These are phyloP conservation scores for Pseudozyma thailandica DNA, from an alignment of 1,284 basidiomycete genomes.

Conservation along the genomic window DNA sequence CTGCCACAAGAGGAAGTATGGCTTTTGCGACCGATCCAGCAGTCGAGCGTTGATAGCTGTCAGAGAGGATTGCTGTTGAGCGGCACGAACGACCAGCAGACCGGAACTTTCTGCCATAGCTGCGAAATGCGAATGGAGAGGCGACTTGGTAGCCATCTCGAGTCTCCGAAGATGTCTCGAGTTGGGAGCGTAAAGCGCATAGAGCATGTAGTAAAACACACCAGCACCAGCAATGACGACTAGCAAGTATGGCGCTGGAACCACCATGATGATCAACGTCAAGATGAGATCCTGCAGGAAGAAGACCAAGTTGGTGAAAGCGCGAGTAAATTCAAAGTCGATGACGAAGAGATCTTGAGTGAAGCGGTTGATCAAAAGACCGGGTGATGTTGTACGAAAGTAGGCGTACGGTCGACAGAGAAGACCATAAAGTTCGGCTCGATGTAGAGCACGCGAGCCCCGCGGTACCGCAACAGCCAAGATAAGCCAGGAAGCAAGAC, in stretches of 20 bases:
- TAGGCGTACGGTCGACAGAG: conserved; percentile 14
- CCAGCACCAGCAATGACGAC: conserved; percentile 11
- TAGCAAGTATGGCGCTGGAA: conserved; percentile 28
- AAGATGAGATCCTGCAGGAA: conserved; percentile 13
- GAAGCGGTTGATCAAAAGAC: conserved; percentile 48
- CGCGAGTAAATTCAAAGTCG: conserved; percentile 26
- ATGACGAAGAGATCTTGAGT: conserved; percentile 47
- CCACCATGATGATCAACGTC: conserved; percentile 20
- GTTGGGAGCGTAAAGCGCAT: conserved; percentile 36
- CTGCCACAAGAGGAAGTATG: background rate
- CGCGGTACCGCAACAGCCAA: too few species aligned
- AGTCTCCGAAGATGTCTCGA: conserved; percentile 42
- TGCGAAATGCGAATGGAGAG: conserved; percentile 34
- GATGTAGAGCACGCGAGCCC: conserved; percentile 9
- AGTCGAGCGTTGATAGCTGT: background rate
- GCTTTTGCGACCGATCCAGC: background rate
- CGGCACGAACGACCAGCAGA: conserved; percentile 36
- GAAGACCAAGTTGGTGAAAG: conserved; percentile 8
- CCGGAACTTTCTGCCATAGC: conserved; percentile 34
- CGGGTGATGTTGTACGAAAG: conserved; percentile 36
- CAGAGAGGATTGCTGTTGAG: conserved; percentile 20
- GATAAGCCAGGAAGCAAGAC: too few species aligned
- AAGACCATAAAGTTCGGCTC: conserved; percentile 7
- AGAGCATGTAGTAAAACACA: conserved; percentile 12
- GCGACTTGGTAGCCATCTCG: conserved; percentile 44